Evolutionary conservation across 495 filamentous ascomycete genomes (phyloP).

Genomic region (Copromyces sp.): DNA sequence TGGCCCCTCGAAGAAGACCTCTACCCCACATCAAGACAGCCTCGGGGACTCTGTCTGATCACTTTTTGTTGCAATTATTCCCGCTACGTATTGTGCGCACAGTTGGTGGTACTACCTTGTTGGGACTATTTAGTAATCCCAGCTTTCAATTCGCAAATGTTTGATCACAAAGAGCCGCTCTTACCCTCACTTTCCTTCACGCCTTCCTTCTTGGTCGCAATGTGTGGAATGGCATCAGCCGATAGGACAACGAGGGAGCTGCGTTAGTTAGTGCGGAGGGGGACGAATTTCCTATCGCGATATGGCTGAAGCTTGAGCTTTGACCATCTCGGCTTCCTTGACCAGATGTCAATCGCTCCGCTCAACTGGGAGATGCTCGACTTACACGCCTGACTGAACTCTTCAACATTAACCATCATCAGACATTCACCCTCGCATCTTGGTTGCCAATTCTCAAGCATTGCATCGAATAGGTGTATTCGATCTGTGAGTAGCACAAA

Average conservation of each 20-base stretch:
- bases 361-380: neutral
- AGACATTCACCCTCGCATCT: neutral
- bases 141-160: neutral
- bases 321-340: neutral
- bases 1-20: conserved; percentile 15
- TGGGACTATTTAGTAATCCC: neutral
- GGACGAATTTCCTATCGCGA: neutral
- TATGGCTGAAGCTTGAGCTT: neutral
- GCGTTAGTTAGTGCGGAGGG: neutral
- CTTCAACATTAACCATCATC: neutral
- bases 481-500: neutral
- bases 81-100: neutral
- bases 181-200: neutral
- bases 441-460: neutral
- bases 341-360: neutral
- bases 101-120: neutral
- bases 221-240: neutral
- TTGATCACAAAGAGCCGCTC: neutral
- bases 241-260: neutral
- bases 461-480: neutral
- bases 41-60: neutral
- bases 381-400: neutral
- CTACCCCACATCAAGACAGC: conserved; percentile 20
- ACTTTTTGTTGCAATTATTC: neutral
- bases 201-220: neutral